Conservation (phyloP, 257 asterid genomes). For the Solanum etuberosum region DNA sequence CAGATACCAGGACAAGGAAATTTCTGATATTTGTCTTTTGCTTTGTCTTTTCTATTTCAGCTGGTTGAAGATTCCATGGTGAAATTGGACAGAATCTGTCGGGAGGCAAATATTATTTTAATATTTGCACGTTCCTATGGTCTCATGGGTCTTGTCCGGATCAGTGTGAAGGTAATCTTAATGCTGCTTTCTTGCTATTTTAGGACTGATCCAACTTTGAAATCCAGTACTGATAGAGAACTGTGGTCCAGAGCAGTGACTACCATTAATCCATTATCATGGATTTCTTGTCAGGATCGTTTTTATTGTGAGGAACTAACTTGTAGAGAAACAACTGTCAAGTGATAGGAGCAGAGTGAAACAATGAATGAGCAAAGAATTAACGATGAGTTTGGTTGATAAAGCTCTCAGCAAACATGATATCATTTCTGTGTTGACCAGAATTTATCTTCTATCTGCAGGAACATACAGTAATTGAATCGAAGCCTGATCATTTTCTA, state of each 20-base stretch:
- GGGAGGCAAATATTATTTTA: conserved; percentile 68
- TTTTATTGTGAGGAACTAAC: neutral
- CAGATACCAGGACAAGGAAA: neutral
- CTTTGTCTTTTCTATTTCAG: conserved; percentile 28
- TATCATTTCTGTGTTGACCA: neutral
- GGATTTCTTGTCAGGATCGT: neutral
- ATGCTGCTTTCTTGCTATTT: neutral
- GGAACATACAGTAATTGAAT: conserved; percentile 94
- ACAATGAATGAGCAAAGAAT: neutral
- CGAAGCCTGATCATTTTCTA: conserved; percentile 94
- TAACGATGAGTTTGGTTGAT: neutral
- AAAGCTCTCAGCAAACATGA: neutral
- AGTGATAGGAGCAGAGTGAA: neutral
- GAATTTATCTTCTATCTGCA: conserved; percentile 21
- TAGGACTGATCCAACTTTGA: neutral
- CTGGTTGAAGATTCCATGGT: conserved; percentile 80
- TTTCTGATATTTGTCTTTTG: neutral
- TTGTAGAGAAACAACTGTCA: neutral
- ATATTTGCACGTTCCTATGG: conserved; percentile 96
- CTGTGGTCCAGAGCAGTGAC: neutral
- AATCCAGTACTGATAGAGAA: neutral
- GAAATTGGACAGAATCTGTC: conserved; percentile 80
- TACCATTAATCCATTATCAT: neutral
- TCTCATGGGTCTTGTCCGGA: conserved; percentile 82
- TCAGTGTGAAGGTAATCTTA: conserved; percentile 69